These are phyloP conservation scores for Anastatica hierochuntica DNA, from an alignment of 345 rosid genomes.

Conservation along the genomic window DNA sequence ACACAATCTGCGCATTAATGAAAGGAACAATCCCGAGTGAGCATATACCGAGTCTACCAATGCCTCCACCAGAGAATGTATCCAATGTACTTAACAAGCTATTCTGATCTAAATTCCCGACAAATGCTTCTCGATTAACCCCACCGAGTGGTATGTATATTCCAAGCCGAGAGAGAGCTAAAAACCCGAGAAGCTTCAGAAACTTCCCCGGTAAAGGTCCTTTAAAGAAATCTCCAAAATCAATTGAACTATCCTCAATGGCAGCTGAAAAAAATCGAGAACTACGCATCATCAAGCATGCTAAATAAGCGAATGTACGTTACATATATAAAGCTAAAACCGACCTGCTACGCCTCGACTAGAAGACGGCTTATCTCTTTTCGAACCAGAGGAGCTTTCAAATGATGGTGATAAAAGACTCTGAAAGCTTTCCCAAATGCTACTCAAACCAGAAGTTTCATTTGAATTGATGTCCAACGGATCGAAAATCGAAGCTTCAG, in stretches of 20 bases:
- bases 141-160: constrained; percentile 95
- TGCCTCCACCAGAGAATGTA: constrained; percentile 96
- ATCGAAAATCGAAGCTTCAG: constrained; percentile 52
- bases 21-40: constrained; percentile 97
- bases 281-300: constrained; percentile 13
- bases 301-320: not conserved
- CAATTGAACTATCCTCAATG: constrained; percentile 97
- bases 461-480: constrained; percentile 69
- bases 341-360: constrained; percentile 82
- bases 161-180: constrained; percentile 91
- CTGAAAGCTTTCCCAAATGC: constrained; percentile 47
- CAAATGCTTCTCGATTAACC: constrained; percentile 82
- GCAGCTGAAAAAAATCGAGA: constrained; percentile 55
- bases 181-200: constrained; percentile 68
- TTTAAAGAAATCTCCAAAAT: constrained; percentile 91
- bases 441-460: constrained; percentile 33
- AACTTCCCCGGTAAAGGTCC: constrained; percentile 93
- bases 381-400: constrained; percentile 56
- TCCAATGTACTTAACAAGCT: constrained; percentile 86
- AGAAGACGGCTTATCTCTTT: constrained; percentile 53
- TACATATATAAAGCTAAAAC: not conserved
- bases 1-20: constrained; percentile 90
- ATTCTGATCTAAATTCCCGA: constrained; percentile 87
- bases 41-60: constrained; percentile 92
- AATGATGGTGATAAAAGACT: constrained; percentile 44